Evolutionary conservation across 257 asterid genomes (phyloP).

Genomic region (Cinchona pubescens): DNA sequence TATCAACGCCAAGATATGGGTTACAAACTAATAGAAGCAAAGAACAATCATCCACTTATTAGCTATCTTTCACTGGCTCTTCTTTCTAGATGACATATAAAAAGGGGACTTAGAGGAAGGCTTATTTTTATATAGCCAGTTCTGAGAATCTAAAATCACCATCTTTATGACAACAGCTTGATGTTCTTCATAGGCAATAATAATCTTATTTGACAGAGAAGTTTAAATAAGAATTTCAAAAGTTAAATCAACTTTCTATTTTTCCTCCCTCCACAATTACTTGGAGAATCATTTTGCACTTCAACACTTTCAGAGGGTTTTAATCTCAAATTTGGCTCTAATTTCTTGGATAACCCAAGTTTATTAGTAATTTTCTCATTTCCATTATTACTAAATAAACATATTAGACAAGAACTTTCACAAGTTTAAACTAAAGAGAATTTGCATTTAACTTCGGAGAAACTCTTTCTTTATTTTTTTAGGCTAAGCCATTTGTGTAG

Average conservation of each 20-base stretch:
- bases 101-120: constrained; percentile 37
- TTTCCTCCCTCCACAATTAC: constrained; percentile 61
- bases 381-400: not conserved
- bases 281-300: constrained; percentile 30
- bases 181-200: not conserved
- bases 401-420: no score
- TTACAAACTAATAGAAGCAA: not conserved
- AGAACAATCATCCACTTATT: constrained; percentile 42
- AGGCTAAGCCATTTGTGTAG: no score
- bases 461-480: not conserved
- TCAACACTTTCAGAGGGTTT: constrained; percentile 40
- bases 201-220: not conserved
- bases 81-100: constrained; percentile 41
- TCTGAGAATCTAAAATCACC: constrained; percentile 48
- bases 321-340: constrained; percentile 50
- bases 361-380: not conserved
- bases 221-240: constrained; percentile 14
- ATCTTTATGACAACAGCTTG: not conserved
- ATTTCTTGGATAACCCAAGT: constrained; percentile 40
- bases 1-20: not conserved
- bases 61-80: constrained; percentile 38
- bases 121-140: constrained; percentile 30
- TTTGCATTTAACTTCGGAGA: not conserved
- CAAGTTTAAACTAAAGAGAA: not conserved
- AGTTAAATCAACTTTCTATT: constrained; percentile 71